These are phyloP conservation scores for Syzygium aromaticum DNA, from an alignment of 345 rosid genomes.

Conservation along the genomic window DNA sequence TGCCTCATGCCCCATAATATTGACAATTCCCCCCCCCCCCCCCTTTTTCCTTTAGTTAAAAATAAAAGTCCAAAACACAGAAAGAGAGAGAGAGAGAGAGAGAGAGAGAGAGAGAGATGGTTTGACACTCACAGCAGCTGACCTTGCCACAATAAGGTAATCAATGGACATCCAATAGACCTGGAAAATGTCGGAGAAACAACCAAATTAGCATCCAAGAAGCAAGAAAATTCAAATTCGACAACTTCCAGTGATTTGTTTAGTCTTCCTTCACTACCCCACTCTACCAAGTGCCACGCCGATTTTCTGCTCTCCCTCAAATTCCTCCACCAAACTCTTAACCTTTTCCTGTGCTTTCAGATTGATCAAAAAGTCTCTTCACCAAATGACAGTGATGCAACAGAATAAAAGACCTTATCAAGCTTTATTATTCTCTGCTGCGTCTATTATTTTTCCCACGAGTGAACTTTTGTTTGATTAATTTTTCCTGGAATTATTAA, in stretches of 20 bases:
- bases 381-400: not conserved
- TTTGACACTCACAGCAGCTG: constrained; percentile 66
- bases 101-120: not conserved
- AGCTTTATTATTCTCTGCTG: not conserved
- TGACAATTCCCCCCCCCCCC: not conserved
- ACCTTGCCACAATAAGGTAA: constrained; percentile 76
- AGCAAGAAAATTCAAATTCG: not conserved
- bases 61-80: not conserved
- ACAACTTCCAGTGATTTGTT: not conserved
- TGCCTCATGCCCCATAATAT: not conserved
- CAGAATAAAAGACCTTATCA: not conserved
- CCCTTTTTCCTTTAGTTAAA: not conserved
- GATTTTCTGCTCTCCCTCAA: not conserved
- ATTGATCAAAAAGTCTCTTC: not conserved
- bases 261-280: not conserved
- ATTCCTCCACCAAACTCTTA: not conserved
- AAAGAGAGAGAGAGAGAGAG: not conserved
- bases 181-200: constrained; percentile 23
- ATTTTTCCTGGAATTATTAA: not conserved
- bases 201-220: not conserved
- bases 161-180: constrained; percentile 88
- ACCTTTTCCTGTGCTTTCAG: not conserved
- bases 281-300: not conserved
- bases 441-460: not conserved
- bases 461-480: not conserved